These are phyloP conservation scores for Paecilomyces dactylethromorphus DNA, from an alignment of 2,329 filamentous ascomycete genomes.

Conservation along the genomic window DNA sequence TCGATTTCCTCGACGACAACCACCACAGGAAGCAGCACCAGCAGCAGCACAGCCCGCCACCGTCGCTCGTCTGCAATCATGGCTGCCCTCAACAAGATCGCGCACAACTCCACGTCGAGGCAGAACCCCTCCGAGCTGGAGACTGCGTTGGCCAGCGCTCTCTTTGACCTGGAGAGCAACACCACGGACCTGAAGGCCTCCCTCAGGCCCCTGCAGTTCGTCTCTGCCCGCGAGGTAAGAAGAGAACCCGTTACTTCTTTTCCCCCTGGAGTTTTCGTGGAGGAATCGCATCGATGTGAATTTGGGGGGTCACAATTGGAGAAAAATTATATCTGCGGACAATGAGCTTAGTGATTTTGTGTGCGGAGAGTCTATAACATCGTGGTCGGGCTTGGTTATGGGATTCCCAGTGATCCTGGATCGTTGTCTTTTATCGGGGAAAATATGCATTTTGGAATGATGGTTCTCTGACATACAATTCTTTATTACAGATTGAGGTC, in stretches of 20 bases:
- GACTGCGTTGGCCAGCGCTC: slow-evolving; percentile 91
- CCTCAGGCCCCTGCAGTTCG: slow-evolving; percentile 96
- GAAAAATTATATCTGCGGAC: background rate
- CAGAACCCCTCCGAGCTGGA: slow-evolving; percentile 96
- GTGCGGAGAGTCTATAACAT: background rate
- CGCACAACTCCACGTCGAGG: slow-evolving; percentile 91
- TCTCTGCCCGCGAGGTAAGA: slow-evolving; percentile 98
- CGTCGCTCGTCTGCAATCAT: slow-evolving; percentile 47
- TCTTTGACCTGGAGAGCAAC: slow-evolving; percentile 99
- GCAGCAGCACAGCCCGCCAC: slow-evolving; percentile 27
- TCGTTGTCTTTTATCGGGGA: background rate
- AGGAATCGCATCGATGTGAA: background rate
- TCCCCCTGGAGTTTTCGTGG: background rate
- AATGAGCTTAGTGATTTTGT: background rate
- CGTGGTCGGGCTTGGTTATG: background rate
- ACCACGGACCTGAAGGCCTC: slow-evolving; percentile 95
- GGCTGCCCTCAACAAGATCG: slow-evolving; percentile 95
- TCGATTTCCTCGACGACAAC: slow-evolving; percentile 4
- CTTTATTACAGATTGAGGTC: slow-evolving; percentile 82
- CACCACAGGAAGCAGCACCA: background rate
- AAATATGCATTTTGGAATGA: background rate
- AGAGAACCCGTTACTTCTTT: background rate
- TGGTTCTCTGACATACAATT: slow-evolving; percentile 19
- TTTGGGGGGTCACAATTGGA: background rate
- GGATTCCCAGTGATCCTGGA: background rate